A percentile compares a stretch with the other conserved stretches of the same genome.
phyloP scores from a whole-genome alignment of 164 flowering plant genomes.

The Cinnamomum micranthum region DNA sequence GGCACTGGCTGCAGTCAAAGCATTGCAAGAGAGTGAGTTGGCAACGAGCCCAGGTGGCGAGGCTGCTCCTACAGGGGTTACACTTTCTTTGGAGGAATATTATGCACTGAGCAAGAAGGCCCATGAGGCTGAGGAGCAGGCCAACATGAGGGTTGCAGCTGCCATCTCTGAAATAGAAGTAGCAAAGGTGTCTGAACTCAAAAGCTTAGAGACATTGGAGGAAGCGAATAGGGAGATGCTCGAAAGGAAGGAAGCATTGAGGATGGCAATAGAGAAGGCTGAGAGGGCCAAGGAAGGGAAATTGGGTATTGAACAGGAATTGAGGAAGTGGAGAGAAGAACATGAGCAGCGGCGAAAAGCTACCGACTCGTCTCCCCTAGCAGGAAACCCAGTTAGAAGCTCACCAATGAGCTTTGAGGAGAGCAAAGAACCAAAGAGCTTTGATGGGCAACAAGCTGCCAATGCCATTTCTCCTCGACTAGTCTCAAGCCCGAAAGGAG shows the following conservation, averaged over 20 bases:
- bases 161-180: conserved; percentile 66
- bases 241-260: conserved; percentile 47
- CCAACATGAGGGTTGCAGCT: conserved; percentile 56
- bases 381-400: conserved; percentile 25
- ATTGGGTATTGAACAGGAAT: conserved; percentile 77
- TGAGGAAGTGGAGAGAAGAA: conserved; percentile 90
- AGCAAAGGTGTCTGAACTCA: conserved; percentile 68
- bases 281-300: conserved; percentile 85
- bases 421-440: conserved; percentile 31
- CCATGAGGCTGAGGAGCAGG: conserved; percentile 89
- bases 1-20: conserved; percentile 77
- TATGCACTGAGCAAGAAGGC: conserved; percentile 69
- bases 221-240: conserved; percentile 50
- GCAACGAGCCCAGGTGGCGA: conserved; percentile 26
- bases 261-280: conserved; percentile 58
- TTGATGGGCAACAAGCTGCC: conserved; percentile 15
- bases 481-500: conserved; percentile 25
- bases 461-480: conserved; percentile 16
- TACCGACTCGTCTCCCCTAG: conserved; percentile 35
- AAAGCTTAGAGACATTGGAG: conserved; percentile 56
- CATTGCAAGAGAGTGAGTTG: conserved; percentile 74
- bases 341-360: conserved; percentile 71
- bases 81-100: conserved; percentile 81
- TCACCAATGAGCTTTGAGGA: conserved; percentile 44
- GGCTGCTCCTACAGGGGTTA: conserved; percentile 48